Evolutionary conservation across 2,329 filamentous ascomycete genomes (phyloP).

Genomic region (Diplodia sapinea): DNA sequence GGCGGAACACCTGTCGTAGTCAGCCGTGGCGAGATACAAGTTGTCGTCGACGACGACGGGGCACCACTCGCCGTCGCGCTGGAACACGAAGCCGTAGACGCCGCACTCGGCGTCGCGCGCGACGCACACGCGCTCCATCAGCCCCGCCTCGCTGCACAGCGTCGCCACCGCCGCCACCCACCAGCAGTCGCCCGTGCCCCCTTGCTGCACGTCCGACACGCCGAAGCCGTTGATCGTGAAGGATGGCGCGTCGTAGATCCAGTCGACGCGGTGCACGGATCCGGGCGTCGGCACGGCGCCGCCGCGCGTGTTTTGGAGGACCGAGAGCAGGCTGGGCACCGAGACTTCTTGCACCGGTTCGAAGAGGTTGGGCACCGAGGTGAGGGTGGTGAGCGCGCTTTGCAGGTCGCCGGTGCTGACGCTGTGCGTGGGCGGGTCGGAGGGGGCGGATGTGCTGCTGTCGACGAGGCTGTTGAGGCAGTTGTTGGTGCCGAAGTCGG

Average conservation of each 20-base stretch:
- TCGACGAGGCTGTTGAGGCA: conserved; percentile 30
- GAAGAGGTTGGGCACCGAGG: not conserved
- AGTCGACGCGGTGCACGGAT: not conserved
- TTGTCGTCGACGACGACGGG: conserved; percentile 92
- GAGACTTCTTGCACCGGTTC: not conserved
- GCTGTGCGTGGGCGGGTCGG: too few species aligned
- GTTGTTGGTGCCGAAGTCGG: conserved; percentile 63
- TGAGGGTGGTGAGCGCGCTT: conserved; percentile 5
- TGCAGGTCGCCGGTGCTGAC: not conserved
- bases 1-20: conserved; percentile 61
- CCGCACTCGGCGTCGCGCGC: conserved; percentile 74
- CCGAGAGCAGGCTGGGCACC: not conserved
- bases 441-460: not conserved
- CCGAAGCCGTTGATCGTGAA: conserved; percentile 81
- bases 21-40: conserved; percentile 75
- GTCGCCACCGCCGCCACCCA: conserved; percentile 81
- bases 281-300: not conserved
- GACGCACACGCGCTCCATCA: conserved; percentile 77
- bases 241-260: conserved; percentile 76
- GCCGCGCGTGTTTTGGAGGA: not conserved
- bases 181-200: conserved; percentile 83
- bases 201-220: conserved; percentile 79
- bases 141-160: conserved; percentile 71
- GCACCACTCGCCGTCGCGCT: conserved; percentile 87
- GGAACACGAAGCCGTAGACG: conserved; percentile 86